Conservation (phyloP, 257 asterid genomes). For the Lycium barbarum region DNA sequence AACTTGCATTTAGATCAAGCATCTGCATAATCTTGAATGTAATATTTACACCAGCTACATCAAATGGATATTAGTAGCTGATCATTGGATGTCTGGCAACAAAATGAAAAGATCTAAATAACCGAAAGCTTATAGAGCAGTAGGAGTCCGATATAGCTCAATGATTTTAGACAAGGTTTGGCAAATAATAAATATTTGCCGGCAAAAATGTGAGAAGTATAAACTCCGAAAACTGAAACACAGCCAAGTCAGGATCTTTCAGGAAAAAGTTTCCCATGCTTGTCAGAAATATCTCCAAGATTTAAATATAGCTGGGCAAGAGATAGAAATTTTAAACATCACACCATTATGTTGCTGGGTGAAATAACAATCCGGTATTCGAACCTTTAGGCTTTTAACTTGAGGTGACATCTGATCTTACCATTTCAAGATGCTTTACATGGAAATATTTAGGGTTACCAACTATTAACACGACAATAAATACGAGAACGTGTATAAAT, state of each 20-base stretch:
- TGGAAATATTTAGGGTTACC: constrained; percentile 11
- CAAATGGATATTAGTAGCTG: background rate
- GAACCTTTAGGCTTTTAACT: no score
- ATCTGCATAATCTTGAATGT: background rate
- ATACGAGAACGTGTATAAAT: background rate
- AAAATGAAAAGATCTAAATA: background rate
- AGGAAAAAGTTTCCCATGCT: background rate
- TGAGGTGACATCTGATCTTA: no score
- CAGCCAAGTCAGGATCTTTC: no score
- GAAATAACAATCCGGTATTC: no score
- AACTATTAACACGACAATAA: background rate
- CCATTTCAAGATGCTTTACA: background rate
- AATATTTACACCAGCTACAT: background rate
- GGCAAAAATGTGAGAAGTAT: background rate
- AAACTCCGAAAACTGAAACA: background rate
- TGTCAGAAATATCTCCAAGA: background rate
- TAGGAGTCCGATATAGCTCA: background rate
- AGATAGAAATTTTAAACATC: background rate
- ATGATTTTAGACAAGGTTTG: background rate
- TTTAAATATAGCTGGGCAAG: background rate
- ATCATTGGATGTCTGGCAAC: background rate
- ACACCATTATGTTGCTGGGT: no score
- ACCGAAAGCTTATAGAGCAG: background rate
- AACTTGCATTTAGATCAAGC: background rate
- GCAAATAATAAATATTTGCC: background rate